Conservation (phyloP, 2,329 filamentous ascomycete genomes). For the Aspergillus viridinutans region DNA sequence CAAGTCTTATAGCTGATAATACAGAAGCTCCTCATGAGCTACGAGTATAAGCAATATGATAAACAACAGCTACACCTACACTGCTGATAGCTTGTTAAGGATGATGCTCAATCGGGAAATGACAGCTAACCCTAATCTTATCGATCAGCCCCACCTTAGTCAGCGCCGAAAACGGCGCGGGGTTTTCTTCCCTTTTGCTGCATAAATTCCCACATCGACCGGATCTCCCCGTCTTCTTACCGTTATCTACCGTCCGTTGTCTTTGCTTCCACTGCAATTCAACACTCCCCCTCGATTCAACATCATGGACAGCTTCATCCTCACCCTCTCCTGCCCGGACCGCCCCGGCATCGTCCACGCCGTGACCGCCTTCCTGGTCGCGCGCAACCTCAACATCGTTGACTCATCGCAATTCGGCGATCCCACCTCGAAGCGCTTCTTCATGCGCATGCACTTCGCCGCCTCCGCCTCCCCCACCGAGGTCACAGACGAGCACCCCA, state of each 20-base stretch:
- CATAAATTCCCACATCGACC: neutral
- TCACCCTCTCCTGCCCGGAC: conserved; percentile 80
- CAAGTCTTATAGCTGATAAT: no score
- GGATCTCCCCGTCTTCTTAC: neutral
- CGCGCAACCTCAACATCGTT: conserved; percentile 72
- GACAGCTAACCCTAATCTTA: conserved; percentile 12
- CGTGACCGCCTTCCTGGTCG: conserved; percentile 72
- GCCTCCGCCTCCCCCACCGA: conserved; percentile 35
- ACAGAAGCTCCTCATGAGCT: neutral
- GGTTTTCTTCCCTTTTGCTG: neutral
- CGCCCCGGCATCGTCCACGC: conserved; percentile 81
- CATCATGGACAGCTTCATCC: conserved; percentile 57
- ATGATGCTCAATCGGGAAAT: neutral
- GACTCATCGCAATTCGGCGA: conserved; percentile 84
- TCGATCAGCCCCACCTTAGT: conserved; percentile 14
- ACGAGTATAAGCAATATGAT: neutral
- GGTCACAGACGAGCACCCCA: conserved; percentile 13
- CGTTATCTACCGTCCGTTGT: no score
- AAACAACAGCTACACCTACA: no score
- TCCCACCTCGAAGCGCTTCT: conserved; percentile 69
- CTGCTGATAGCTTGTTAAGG: no score
- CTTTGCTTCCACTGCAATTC: conserved; percentile 9
- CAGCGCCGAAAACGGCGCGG: conserved; percentile 6
- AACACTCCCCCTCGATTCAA: conserved; percentile 21
- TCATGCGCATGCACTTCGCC: conserved; percentile 83